Evolutionary conservation across 805 yeast species (phyloP).

Genomic region (Teunomyces kruisii): DNA sequence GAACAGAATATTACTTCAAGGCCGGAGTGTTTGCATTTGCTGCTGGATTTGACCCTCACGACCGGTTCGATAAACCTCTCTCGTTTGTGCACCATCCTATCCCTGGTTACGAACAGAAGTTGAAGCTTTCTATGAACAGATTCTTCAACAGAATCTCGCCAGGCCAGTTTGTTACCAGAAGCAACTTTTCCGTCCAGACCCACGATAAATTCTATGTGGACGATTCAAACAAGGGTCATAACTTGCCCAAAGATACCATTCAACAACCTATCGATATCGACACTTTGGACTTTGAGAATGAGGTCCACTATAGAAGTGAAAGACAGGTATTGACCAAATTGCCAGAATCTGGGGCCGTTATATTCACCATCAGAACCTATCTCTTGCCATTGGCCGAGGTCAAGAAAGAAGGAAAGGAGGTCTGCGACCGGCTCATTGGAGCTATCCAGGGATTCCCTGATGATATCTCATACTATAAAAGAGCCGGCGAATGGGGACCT

Average conservation of each 20-base stretch:
- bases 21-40: slow-evolving; percentile 47
- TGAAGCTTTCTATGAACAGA: slow-evolving; percentile 41
- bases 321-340: slow-evolving; percentile 40
- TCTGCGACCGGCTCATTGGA: slow-evolving; percentile 52
- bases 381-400: slow-evolving; percentile 35
- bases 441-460: slow-evolving; percentile 67
- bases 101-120: slow-evolving; percentile 41
- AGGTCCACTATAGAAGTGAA: slow-evolving; percentile 44
- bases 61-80: slow-evolving; percentile 38
- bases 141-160: slow-evolving; percentile 36
- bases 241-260: slow-evolving; percentile 24
- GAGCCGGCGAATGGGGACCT: slow-evolving; percentile 66
- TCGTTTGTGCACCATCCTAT: slow-evolving; percentile 41
- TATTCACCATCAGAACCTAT: slow-evolving; percentile 43
- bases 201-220: slow-evolving; percentile 35
- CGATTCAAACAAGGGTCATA: slow-evolving; percentile 41
- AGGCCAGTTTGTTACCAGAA: slow-evolving; percentile 39
- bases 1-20: slow-evolving; percentile 41
- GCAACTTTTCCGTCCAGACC: slow-evolving; percentile 43
- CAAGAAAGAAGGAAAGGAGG: slow-evolving; percentile 32
- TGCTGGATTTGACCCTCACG: slow-evolving; percentile 42
- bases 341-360: slow-evolving; percentile 37
- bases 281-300: slow-evolving; percentile 36
- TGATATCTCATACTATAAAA: slow-evolving; percentile 60
- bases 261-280: slow-evolving; percentile 26